Evolutionary conservation across 306 rosid species (phyloP).

Genomic region (Canavalia ensiformis): DNA sequence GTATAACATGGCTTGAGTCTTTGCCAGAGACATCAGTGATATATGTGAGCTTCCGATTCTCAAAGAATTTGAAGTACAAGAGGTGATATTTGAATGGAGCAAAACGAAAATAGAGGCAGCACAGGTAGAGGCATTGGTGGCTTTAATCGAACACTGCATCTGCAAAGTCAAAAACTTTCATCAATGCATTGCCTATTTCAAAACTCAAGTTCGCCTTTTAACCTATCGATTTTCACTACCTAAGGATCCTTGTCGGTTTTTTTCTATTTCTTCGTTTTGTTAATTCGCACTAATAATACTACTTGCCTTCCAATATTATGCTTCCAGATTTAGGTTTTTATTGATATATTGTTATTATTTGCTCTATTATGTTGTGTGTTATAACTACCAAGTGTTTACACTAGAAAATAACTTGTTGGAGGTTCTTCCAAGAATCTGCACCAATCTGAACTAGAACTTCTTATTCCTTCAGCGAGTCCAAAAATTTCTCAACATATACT

Average conservation of each 20-base stretch:
- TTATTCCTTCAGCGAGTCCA: conserved; percentile 72
- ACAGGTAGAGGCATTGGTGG: conserved; percentile 81
- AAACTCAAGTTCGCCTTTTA: conserved; percentile 66
- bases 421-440: conserved; percentile 49
- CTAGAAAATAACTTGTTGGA: neutral
- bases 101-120: conserved; percentile 28
- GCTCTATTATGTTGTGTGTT: neutral
- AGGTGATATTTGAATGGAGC: conserved; percentile 43
- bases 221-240: neutral
- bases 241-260: neutral
- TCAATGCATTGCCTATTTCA: conserved; percentile 70
- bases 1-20: too few relatives aligned
- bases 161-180: conserved; percentile 71
- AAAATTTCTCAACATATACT: conserved; percentile 56
- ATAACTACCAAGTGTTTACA: neutral
- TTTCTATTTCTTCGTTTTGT: neutral
- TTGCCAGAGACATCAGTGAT: too few relatives aligned
- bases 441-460: conserved; percentile 71
- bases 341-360: neutral
- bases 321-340: neutral
- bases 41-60: neutral
- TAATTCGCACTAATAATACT: neutral
- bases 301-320: neutral
- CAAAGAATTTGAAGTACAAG: neutral
- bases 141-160: conserved; percentile 86